Conservation (phyloP, 2,329 filamentous ascomycete species). For the Periconia macrospinosa region DNA sequence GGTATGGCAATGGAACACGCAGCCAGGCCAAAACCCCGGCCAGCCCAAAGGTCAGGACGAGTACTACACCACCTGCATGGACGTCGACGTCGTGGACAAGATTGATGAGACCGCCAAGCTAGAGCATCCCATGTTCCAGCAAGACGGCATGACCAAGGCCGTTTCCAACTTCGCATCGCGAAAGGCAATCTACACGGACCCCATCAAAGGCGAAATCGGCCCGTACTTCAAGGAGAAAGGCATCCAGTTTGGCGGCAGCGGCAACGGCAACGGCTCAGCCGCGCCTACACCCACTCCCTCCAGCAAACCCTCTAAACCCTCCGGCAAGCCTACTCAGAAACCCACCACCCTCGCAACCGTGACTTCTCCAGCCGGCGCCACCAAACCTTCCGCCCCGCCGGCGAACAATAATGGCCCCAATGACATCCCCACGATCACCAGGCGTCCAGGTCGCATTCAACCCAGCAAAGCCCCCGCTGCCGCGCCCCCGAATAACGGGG, state of each 20-base stretch:
- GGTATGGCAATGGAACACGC: conserved; percentile 84
- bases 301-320: background rate
- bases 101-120: conserved; percentile 12
- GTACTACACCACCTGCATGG: conserved; percentile 62
- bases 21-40: conserved; percentile 40
- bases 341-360: background rate
- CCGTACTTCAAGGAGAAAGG: conserved; percentile 18
- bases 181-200: conserved; percentile 41
- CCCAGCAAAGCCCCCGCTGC: background rate
- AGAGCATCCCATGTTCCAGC: conserved; percentile 38
- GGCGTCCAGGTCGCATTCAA: conserved; percentile 2
- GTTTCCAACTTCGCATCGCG: conserved; percentile 44
- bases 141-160: conserved; percentile 47
- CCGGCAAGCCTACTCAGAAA: background rate
- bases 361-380: background rate
- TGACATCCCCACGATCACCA: conserved; percentile 3
- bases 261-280: conserved; percentile 8
- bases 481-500: background rate
- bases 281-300: background rate
- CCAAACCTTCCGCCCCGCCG: background rate
- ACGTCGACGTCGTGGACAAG: conserved; percentile 51
- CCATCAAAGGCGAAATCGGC: conserved; percentile 30
- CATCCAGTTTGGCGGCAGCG: background rate
- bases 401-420: background rate
- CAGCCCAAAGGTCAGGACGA: conserved; percentile 54